A percentile compares a stretch with the other conserved stretches of the same genome.
phyloP scores from a whole-genome alignment of 371 early-diverging fungal genomes.

The Zychaea mexicana region DNA sequence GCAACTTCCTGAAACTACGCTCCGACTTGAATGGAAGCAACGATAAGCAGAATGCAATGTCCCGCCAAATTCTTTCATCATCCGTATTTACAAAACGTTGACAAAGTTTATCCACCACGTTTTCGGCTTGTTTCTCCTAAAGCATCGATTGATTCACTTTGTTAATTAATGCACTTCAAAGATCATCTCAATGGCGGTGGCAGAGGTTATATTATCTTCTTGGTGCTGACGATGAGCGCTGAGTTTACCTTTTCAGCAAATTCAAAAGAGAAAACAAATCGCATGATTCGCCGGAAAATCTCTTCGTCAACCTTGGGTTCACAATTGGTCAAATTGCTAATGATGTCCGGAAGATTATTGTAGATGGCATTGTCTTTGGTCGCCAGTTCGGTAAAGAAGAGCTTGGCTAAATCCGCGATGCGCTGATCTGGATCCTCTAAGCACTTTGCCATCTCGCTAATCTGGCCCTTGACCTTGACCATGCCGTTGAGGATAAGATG shows the following conservation, averaged over 20 bases:
- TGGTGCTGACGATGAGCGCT: too few relatives aligned
- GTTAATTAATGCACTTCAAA: too few relatives aligned
- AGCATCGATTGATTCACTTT: too few relatives aligned
- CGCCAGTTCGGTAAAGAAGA: conserved; percentile 95
- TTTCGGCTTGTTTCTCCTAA: conserved; percentile 93
- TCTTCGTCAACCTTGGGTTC: conserved; percentile 70
- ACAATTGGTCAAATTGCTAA: conserved; percentile 79
- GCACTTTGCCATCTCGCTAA: conserved; percentile 96
- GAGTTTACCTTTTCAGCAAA: conserved; percentile 81
- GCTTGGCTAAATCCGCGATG: conserved; percentile 87
- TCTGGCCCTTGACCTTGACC: conserved; percentile 98
- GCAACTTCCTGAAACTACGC: conserved; percentile 77
- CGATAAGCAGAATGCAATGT: conserved; percentile 90
- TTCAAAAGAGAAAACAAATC: conserved; percentile 81
- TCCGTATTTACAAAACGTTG: conserved; percentile 82
- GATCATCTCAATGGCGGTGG: neutral
- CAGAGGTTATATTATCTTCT: too few relatives aligned
- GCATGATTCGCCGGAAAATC: conserved; percentile 86
- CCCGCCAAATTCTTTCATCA: conserved; percentile 83
- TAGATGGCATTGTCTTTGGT: conserved; percentile 97
- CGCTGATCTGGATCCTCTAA: conserved; percentile 86
- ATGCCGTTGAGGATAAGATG: conserved; percentile 97
- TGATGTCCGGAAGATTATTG: conserved; percentile 97
- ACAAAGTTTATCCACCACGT: conserved; percentile 93
- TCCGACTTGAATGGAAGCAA: conserved; percentile 86